Base-by-base conservation (phyloP, 148 eudicot species). In the Rhododendron henanense region DNA sequence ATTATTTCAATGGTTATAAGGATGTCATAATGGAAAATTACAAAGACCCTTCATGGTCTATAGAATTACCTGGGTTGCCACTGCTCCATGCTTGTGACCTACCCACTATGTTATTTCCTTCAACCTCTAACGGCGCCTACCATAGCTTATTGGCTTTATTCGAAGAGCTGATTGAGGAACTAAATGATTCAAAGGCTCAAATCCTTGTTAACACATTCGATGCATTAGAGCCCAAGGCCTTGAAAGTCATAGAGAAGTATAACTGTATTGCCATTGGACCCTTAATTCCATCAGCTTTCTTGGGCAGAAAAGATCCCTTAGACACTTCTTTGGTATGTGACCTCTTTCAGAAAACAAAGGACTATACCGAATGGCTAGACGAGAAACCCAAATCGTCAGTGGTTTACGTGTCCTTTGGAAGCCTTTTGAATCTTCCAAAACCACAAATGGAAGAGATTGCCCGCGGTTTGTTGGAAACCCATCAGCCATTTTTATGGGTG, bases 401-500 rank as follows among this genome's bases (percentile, higher is more conserved):
- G 0, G 88, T 89, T 1, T 92, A 92, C 33, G 85, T 92, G 51
- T 90, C 93, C 0, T 92, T 92, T 74, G 93, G 93, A 45, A 90
- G 92, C 83, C 50, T 92, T 0, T 81, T 88, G 0, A 87, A 83
- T 18, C 37, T 92, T 2, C 65, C 88, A 1, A 78, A 69, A 74
- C 51, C 83, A 13, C 92, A 92, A 41, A 88, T 85, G 83, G 83
- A 80, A 48, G 91, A 90, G 87, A 44, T 92, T 35, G 92, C 89
- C 1, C 35, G 73, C 37, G 92, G 89, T 23, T 50, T 92, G 2
- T 31, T 92, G 35, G 86, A 83, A 65, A 81, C 85, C 69, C 88
- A 63, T 35, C 81, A 83, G 83, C 86, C 90, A 3, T 90, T 90
- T 77, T 76, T 90, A 61, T 92, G 93, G 92, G 92, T 90, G 84